Evolutionary conservation across 2,329 filamentous ascomycete species (phyloP), one percentile per base, ranked within the genome.

Genomic region (Colletotrichum limetticola): DNA sequence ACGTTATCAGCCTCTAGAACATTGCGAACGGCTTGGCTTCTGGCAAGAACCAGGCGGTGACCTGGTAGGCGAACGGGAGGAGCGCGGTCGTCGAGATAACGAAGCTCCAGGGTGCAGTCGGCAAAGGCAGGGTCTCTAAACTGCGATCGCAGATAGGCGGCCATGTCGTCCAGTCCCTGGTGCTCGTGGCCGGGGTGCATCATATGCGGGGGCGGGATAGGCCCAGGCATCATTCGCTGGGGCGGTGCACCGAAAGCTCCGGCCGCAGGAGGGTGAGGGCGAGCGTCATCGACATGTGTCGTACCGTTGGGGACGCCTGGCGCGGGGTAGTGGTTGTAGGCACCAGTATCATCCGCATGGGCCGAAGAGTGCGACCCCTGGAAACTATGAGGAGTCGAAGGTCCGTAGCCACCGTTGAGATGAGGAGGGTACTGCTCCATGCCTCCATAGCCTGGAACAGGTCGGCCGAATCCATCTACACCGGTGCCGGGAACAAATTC

Each of bases 311-410:
- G 82, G 55, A 79, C 81, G 30, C 82, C 83, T 30, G 79, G 82
- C 32, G 83, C 77, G 62, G 81, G 78, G 53, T 83, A 84, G 72
- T 84, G 85, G 30, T 80, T 82, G 66, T 81, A 83, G 66, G 84
- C 79, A 68, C 82, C 83, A 35, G 81, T 83, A 14, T 88, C 86
- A 52, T 86, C 86, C 19, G 82, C 84, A 56, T 86, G 85, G 5
- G 81, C 84, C 1, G 90, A 90, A 46, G 88, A 86, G 73, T 91
- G 90, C 2, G 90, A 91, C 46, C 87, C 90, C 68, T 91, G 90
- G 77, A 90, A 90, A 79, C 89, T 91, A 74, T 89, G 89, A 4
- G 89, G 87, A 2, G 89, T 90, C 1, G 87, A 86, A 2, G 89
- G 87, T 3, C 86, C 87, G 77, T 88, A 88, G 75, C 81, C 83